These are phyloP conservation scores for Helotiales sp. DNA, from an alignment of 2,329 filamentous ascomycete genomes.

Conservation along the genomic window DNA sequence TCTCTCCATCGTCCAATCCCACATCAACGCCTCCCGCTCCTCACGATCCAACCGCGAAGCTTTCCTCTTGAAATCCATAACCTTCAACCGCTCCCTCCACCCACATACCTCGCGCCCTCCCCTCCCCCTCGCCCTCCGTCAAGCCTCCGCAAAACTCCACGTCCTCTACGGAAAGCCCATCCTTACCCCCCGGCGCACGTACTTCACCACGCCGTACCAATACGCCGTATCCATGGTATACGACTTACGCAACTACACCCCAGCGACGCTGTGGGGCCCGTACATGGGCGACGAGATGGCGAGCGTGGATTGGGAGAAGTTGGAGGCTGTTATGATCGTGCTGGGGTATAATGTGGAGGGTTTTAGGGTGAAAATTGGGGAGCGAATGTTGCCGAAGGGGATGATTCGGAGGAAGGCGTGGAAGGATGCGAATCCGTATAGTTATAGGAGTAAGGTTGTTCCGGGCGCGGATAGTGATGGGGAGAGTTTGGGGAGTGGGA, in stretches of 20 bases:
- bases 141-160: constrained; percentile 73
- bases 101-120: not conserved
- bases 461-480: not conserved
- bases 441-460: constrained; percentile 9
- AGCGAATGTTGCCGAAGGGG: constrained; percentile 5
- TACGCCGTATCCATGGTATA: constrained; percentile 74
- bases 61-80: constrained; percentile 67
- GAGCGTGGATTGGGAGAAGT: constrained; percentile 77
- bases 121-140: constrained; percentile 47
- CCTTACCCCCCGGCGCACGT: constrained; percentile 38
- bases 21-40: not conserved
- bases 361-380: constrained; percentile 43
- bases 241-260: constrained; percentile 71
- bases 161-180: constrained; percentile 69
- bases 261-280: constrained; percentile 69
- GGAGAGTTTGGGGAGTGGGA: not conserved
- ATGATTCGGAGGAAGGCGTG: constrained; percentile 14
- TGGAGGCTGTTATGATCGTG: constrained; percentile 75
- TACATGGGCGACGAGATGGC: constrained; percentile 67
- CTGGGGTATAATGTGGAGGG: constrained; percentile 65
- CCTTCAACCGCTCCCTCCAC: constrained; percentile 58
- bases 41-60: constrained; percentile 55
- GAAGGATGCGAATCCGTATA: constrained; percentile 25
- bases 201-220: constrained; percentile 51
- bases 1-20: constrained; percentile 47